These are phyloP conservation scores for Phytophthora pistaciae DNA, from an alignment of 352 stramenopile genomes.

Conservation along the genomic window DNA sequence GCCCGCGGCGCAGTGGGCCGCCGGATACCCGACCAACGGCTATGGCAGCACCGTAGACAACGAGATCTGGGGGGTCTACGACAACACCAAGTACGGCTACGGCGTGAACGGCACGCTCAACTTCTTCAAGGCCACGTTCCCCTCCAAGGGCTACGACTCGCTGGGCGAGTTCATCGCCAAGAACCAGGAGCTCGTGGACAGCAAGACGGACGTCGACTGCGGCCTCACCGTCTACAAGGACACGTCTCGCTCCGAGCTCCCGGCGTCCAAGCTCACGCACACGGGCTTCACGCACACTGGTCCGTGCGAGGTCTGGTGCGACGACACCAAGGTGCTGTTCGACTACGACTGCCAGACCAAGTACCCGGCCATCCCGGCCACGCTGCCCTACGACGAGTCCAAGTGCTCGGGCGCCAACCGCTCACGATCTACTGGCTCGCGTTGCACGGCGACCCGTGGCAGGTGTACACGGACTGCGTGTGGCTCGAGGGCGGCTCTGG, in stretches of 20 bases:
- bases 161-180: slow-evolving; percentile 52
- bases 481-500: slow-evolving; percentile 40
- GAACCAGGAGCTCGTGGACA: slow-evolving; percentile 54
- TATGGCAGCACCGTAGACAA: slow-evolving; percentile 57
- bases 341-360: slow-evolving; percentile 56
- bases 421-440: slow-evolving; percentile 69
- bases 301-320: slow-evolving; percentile 71
- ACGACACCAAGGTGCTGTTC: slow-evolving; percentile 59
- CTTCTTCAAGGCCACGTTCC: slow-evolving; percentile 48
- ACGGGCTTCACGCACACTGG: slow-evolving; percentile 66
- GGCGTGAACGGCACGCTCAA: slow-evolving; percentile 42
- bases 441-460: slow-evolving; percentile 60
- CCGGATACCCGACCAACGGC: slow-evolving; percentile 56
- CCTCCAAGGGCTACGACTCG: slow-evolving; percentile 45
- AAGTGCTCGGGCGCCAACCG: slow-evolving; percentile 55
- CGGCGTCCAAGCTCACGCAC: slow-evolving; percentile 48
- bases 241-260: slow-evolving; percentile 42
- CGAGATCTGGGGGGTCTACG: slow-evolving; percentile 43
- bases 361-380: slow-evolving; percentile 42
- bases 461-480: slow-evolving; percentile 66
- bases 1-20: slow-evolving; percentile 41
- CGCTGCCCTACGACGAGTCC: slow-evolving; percentile 50
- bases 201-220: slow-evolving; percentile 42
- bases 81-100: slow-evolving; percentile 60
- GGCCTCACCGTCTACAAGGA: slow-evolving; percentile 53